Percentiles rank a stretch among this genome's conserved stretches.
Conservation (phyloP, 108 stramenopile species). For the Nitzschia putrida region DNA sequence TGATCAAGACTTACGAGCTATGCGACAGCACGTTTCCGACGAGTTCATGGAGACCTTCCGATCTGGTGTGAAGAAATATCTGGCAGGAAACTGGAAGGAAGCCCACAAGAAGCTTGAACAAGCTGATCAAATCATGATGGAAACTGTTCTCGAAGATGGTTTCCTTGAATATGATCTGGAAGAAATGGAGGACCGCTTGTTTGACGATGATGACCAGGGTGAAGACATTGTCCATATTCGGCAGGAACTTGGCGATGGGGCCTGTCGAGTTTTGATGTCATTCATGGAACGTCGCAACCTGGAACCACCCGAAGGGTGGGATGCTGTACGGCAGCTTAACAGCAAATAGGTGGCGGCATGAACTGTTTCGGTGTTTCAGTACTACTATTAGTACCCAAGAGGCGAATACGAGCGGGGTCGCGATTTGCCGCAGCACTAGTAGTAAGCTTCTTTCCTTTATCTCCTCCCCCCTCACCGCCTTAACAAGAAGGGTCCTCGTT, state of each 20-base stretch:
- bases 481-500: too few species aligned
- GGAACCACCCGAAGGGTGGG: constrained; percentile 69
- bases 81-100: constrained; percentile 69
- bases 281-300: constrained; percentile 71
- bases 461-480: too few species aligned
- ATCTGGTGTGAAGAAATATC: constrained; percentile 66
- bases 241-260: constrained; percentile 77
- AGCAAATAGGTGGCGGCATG: constrained; percentile 88
- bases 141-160: constrained; percentile 64
- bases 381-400: too few species aligned
- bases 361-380: too few species aligned
- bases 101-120: constrained; percentile 57
- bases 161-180: constrained; percentile 34
- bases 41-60: constrained; percentile 73
- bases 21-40: constrained; percentile 77
- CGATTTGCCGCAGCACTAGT: too few species aligned
- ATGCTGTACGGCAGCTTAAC: constrained; percentile 75
- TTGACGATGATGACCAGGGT: constrained; percentile 32
- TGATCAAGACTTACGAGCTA: constrained; percentile 79
- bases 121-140: constrained; percentile 80
- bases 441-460: too few species aligned
- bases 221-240: constrained; percentile 40
- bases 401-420: too few species aligned
- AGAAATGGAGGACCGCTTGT: constrained; percentile 29
- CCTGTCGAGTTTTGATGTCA: constrained; percentile 65